Conservation (phyloP, 345 rosid species). For the Eucalyptus caleyi region DNA sequence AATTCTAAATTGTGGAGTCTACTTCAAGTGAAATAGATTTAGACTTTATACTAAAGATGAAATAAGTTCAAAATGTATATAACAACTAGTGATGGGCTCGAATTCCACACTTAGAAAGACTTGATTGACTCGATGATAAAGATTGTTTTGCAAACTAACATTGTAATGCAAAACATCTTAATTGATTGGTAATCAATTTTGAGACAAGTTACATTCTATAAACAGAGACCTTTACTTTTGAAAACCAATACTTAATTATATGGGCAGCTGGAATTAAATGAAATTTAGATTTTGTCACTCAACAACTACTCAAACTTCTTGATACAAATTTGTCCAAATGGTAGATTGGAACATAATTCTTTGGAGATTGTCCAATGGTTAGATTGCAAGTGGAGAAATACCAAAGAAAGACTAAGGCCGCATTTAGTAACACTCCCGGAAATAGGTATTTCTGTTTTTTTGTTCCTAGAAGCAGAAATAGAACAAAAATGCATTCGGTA, state of each 20-base stretch:
- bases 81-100: not conserved
- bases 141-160: too few species aligned
- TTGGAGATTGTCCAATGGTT: not conserved
- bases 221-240: not conserved
- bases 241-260: too few species aligned
- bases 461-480: rapidly evolving
- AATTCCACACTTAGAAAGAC: not conserved
- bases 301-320: too few species aligned
- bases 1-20: not conserved
- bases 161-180: not conserved
- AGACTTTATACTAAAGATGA: too few species aligned
- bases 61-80: not conserved
- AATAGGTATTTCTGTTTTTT: rapidly evolving
- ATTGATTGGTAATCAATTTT: not conserved
- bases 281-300: not conserved
- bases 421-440: rapidly evolving
- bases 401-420: rapidly evolving
- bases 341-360: not conserved
- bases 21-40: not conserved
- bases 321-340: not conserved
- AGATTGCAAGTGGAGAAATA: not conserved
- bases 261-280: too few species aligned
- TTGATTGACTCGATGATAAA: not conserved
- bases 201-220: not conserved
- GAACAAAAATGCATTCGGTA: rapidly evolving